phyloP scores from a whole-genome alignment of 257 asterid genomes.

The Forsythia viridissima region DNA sequence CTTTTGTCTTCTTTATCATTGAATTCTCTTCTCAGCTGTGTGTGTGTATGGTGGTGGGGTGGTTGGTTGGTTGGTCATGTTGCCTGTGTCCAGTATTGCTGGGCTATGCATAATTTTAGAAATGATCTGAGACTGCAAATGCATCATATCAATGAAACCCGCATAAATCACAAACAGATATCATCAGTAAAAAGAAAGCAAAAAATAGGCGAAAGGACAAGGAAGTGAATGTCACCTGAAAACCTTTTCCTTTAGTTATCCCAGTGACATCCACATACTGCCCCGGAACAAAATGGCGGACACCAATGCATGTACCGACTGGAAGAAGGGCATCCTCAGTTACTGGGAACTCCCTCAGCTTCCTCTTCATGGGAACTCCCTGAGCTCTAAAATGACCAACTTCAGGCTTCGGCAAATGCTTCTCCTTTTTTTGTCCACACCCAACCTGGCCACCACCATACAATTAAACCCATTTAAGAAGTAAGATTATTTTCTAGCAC shows the following conservation, averaged over 20 bases:
- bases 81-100: not conserved
- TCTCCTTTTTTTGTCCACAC: constrained; percentile 92
- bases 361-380: constrained; percentile 95
- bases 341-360: constrained; percentile 89
- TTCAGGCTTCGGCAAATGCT: constrained; percentile 88
- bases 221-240: constrained; percentile 55
- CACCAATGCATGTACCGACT: constrained; percentile 73
- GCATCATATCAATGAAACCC: not conserved
- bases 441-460: constrained; percentile 71
- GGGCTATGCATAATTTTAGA: not conserved
- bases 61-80: not conserved
- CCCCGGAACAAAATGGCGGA: constrained; percentile 93
- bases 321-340: constrained; percentile 95
- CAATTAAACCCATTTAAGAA: constrained; percentile 14
- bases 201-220: not conserved
- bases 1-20: not conserved
- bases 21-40: not conserved
- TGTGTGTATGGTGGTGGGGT: not conserved
- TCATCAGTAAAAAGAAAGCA: constrained; percentile 9
- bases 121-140: not conserved
- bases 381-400: constrained; percentile 96
- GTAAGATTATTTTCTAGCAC: not conserved
- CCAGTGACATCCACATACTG: constrained; percentile 88
- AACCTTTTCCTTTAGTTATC: constrained; percentile 92
- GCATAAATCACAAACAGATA: not conserved